These are phyloP conservation scores for Pseudopithomyces maydicus DNA, from an alignment of 2,329 filamentous ascomycete genomes.

Conservation along the genomic window DNA sequence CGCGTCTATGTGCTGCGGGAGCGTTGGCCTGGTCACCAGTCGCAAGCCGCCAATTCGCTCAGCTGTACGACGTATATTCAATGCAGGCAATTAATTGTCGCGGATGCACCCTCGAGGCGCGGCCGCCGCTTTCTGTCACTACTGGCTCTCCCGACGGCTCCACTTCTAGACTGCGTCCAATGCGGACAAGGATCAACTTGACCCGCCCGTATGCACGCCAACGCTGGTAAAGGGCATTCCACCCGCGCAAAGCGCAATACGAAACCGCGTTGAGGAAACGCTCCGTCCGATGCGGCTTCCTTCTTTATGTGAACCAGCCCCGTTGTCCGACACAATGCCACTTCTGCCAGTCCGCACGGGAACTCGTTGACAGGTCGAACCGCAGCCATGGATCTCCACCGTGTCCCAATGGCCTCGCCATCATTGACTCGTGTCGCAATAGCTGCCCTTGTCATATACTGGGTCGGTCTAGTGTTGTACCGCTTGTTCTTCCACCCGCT, in stretches of 20 bases:
- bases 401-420: conserved; percentile 9
- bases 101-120: not conserved
- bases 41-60: not conserved
- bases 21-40: not conserved
- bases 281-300: not conserved
- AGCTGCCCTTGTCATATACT: conserved; percentile 19
- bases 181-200: too few species aligned
- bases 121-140: not conserved
- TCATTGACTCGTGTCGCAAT: conserved; percentile 17
- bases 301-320: not conserved
- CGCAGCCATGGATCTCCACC: conserved; percentile 18
- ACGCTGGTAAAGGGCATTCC: not conserved
- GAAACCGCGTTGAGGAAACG: not conserved
- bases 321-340: conserved; percentile 5
- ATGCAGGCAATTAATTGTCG: not conserved
- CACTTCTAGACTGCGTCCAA: not conserved
- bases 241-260: not conserved
- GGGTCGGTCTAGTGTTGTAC: conserved; percentile 37
- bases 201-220: not conserved
- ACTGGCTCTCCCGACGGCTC: not conserved
- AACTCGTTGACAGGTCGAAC: not conserved
- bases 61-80: not conserved
- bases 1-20: not conserved
- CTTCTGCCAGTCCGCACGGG: not conserved
- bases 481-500: conserved; percentile 53